These are phyloP conservation scores for Crucibulum laeve DNA, from an alignment of 768 basidiomycete genomes.

Conservation along the genomic window DNA sequence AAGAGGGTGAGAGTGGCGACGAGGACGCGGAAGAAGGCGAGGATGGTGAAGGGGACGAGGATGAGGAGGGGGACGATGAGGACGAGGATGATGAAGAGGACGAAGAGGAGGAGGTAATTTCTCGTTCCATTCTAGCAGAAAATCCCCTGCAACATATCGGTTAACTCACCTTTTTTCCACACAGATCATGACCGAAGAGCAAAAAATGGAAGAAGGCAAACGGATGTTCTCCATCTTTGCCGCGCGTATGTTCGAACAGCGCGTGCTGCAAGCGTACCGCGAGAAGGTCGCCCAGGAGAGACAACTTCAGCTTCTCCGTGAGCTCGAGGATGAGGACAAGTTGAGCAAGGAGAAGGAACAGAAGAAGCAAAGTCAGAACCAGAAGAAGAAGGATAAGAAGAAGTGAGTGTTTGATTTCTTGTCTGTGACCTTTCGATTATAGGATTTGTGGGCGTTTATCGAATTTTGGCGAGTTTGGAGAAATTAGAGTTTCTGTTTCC, in stretches of 20 bases:
- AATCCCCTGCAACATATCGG: too few relatives aligned
- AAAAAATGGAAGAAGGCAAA: conserved; percentile 99
- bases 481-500: conserved; percentile 6
- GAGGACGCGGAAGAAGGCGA: conserved; percentile 59
- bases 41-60: conserved; percentile 63
- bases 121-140: too few relatives aligned
- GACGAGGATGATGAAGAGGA: conserved; percentile 61
- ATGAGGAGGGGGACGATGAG: conserved; percentile 55
- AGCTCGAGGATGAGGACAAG: conserved; percentile 95
- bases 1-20: conserved; percentile 58
- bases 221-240: conserved; percentile 99
- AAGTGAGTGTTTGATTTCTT: conserved; percentile 42
- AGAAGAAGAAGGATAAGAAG: conserved; percentile 98
- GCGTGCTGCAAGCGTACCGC: conserved; percentile 93
- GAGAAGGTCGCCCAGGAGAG: conserved; percentile 96
- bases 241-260: conserved; percentile 98
- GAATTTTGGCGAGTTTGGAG: too few relatives aligned
- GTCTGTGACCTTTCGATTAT: conserved; percentile 5
- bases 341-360: conserved; percentile 81
- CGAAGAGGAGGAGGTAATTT: conserved; percentile 27
- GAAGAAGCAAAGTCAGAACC: conserved; percentile 93
- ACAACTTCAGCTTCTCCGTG: conserved; percentile 87
- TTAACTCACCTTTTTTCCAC: conserved; percentile 9
- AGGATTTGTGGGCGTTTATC: conserved; percentile 6
- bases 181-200: conserved; percentile 86